These are phyloP conservation scores for Cytospora piceicola DNA, from an alignment of 2,329 filamentous ascomycete species.

Conservation along the genomic window DNA sequence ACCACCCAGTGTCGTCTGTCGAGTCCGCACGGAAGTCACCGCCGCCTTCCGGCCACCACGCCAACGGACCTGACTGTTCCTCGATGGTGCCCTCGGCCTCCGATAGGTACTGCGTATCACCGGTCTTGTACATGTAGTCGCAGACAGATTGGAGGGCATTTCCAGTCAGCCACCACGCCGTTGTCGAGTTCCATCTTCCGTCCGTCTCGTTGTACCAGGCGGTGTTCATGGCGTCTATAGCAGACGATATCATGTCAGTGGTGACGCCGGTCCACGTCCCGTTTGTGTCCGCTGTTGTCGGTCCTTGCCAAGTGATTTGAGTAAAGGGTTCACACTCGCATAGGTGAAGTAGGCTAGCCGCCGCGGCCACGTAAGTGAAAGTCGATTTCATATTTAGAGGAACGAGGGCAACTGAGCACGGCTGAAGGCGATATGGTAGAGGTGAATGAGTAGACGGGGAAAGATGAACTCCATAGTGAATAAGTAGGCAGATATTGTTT, in stretches of 20 bases:
- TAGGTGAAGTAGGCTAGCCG: conserved; percentile 1
- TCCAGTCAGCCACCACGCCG: conserved; percentile 46
- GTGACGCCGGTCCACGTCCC: conserved; percentile 17
- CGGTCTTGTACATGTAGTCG: conserved; percentile 43
- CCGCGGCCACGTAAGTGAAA: background rate
- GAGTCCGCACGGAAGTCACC: conserved; percentile 46
- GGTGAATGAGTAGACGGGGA: background rate
- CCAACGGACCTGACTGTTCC: conserved; percentile 40
- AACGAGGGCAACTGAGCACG: background rate
- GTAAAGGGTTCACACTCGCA: background rate
- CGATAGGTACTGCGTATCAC: conserved; percentile 38
- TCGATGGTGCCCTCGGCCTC: conserved; percentile 40
- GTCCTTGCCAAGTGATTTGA: background rate
- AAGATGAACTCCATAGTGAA: background rate
- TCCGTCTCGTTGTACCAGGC: conserved; percentile 40
- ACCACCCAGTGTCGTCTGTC: conserved; percentile 66
- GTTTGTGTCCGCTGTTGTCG: background rate
- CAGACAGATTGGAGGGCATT: conserved; percentile 42
- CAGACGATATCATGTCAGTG: conserved; percentile 21
- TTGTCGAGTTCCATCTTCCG: conserved; percentile 41
- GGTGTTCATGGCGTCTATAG: conserved; percentile 43
- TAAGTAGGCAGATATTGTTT: background rate
- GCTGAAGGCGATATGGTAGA: background rate
- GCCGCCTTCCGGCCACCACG: conserved; percentile 43
- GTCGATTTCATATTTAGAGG: background rate